Evolutionary conservation across 306 rosid species (phyloP).

Genomic region (Gynostemma pentaphyllum): DNA sequence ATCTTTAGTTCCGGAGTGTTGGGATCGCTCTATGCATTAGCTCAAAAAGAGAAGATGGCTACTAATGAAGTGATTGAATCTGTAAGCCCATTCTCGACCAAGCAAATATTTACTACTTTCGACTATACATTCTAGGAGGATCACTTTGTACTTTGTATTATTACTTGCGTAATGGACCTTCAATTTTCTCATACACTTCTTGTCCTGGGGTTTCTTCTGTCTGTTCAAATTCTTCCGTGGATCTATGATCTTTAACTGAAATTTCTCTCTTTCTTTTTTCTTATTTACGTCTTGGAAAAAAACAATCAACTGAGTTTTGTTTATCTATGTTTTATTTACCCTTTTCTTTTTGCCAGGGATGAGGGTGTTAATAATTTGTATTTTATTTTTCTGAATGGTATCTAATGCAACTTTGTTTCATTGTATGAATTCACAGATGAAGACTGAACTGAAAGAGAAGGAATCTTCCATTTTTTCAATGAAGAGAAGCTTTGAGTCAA

Average conservation of each 20-base stretch:
- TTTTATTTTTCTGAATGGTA: neutral
- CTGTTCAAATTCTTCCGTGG: neutral
- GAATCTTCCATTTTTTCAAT: slow-evolving; percentile 45
- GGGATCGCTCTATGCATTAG: slow-evolving; percentile 54
- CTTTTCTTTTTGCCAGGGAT: neutral
- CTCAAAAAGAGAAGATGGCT: slow-evolving; percentile 45
- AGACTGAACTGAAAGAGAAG: slow-evolving; percentile 52
- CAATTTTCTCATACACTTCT: too few species aligned
- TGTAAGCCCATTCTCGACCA: slow-evolving; percentile 37
- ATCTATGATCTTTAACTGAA: neutral
- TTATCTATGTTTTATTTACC: neutral
- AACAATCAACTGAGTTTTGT: neutral
- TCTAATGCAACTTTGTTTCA: slow-evolving; percentile 16
- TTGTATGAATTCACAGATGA: slow-evolving; percentile 47
- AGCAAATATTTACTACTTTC: slow-evolving; percentile 5
- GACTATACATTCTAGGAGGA: slow-evolving; percentile 10
- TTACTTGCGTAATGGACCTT: neutral
- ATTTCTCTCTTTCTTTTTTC: neutral
- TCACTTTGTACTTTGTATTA: neutral
- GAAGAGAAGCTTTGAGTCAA: slow-evolving; percentile 48
- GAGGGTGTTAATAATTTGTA: neutral
- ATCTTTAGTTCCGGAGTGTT: slow-evolving; percentile 51
- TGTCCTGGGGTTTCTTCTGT: neutral
- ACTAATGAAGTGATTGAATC: slow-evolving; percentile 45
- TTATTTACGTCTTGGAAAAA: neutral